A percentile compares a stretch with the other conserved stretches of the same genome.
phyloP scores from a whole-genome alignment of 192 early-diverging fungal genomes.

The Tieghemiomyces parasiticus region DNA sequence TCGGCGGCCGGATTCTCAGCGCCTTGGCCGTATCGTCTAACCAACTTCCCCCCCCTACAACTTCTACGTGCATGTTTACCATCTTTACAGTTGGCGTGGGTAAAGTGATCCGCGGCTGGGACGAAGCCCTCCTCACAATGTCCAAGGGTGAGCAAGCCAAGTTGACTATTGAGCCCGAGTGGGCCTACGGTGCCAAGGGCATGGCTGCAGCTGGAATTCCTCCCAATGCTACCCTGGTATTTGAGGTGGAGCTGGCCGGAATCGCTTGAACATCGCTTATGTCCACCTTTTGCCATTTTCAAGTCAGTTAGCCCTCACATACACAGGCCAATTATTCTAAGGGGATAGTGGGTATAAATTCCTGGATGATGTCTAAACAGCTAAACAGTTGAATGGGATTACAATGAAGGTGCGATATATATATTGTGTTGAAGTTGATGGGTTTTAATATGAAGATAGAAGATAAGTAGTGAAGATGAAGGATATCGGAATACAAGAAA shows the following conservation, averaged over 20 bases:
- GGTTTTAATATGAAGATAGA: too few relatives aligned
- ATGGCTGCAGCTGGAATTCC: constrained; percentile 36
- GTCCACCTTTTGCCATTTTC: too few relatives aligned
- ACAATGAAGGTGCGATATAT: too few relatives aligned
- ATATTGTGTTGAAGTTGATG: too few relatives aligned
- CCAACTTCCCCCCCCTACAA: not conserved
- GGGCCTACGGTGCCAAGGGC: constrained; percentile 50
- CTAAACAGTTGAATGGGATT: too few relatives aligned
- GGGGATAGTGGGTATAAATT: too few relatives aligned
- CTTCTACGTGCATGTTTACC: not conserved
- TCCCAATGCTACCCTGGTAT: constrained; percentile 42
- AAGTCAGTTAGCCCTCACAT: too few relatives aligned
- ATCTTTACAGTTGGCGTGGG: constrained; percentile 29
- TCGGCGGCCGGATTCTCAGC: not conserved
- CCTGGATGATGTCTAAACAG: too few relatives aligned
- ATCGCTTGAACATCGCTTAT: constrained; percentile 23
- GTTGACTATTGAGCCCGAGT: constrained; percentile 40
- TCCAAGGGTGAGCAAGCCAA: constrained; percentile 44
- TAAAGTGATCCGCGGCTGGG: constrained; percentile 57
- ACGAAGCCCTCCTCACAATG: constrained; percentile 52
- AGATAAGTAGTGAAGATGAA: too few relatives aligned
- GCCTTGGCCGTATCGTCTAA: not conserved
- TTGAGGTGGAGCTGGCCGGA: constrained; percentile 40
- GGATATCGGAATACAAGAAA: too few relatives aligned
- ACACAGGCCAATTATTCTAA: too few relatives aligned